phyloP scores from a whole-genome alignment of 2,329 filamentous ascomycete species.

The Sporothrix globosa region DNA sequence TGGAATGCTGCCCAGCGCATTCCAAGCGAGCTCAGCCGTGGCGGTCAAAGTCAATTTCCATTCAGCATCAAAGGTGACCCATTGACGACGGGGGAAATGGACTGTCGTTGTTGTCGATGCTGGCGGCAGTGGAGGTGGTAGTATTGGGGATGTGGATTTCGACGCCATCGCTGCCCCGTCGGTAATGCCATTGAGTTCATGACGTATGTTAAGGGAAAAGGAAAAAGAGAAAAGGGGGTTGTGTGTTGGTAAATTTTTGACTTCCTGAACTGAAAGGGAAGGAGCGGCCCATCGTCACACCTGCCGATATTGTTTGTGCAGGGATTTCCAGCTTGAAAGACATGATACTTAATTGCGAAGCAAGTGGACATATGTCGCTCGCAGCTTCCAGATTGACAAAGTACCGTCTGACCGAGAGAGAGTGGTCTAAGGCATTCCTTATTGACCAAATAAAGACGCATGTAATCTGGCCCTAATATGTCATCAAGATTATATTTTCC shows the following conservation, averaged over 20 bases:
- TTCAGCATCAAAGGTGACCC: constrained; percentile 24
- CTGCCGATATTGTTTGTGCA: not conserved
- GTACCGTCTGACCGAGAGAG: too few relatives aligned
- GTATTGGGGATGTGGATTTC: not conserved
- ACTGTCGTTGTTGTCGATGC: constrained; percentile 1
- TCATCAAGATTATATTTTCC: not conserved
- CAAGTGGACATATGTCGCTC: not conserved
- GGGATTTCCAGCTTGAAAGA: too few relatives aligned
- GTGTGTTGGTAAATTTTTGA: not conserved
- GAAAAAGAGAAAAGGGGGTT: not conserved
- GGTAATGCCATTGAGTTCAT: too few relatives aligned
- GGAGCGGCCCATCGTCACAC: not conserved
- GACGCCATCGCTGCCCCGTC: not conserved
- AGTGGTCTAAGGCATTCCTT: not conserved
- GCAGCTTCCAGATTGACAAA: not conserved
- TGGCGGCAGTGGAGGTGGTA: not conserved
- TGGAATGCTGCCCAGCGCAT: not conserved
- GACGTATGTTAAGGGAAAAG: not conserved
- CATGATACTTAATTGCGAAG: not conserved
- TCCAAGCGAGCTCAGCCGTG: constrained; percentile 35
- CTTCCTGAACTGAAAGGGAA: not conserved
- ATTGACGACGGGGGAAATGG: constrained; percentile 24
- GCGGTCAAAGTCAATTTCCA: constrained; percentile 28
- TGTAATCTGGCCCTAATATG: too few relatives aligned
- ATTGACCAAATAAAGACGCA: not conserved